Base-by-base conservation (phyloP, 495 filamentous ascomycete genomes). In the Xanthoparmelia taractica region DNA sequence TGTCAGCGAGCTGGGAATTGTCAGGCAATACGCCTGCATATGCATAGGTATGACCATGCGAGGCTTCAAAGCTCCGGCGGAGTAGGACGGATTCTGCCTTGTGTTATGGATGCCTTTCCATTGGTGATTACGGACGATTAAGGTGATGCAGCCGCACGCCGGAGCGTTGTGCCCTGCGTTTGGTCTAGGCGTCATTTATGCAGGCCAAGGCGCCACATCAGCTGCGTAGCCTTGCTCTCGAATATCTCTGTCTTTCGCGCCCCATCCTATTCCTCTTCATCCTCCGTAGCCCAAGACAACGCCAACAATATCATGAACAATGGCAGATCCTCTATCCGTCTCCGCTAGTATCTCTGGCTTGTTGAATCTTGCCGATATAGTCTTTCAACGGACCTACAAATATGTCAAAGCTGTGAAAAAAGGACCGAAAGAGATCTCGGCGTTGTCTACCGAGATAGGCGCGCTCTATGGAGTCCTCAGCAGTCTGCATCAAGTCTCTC, bases 321-420 rank as follows among this genome's bases (percentile, higher is more conserved):
- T 73, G 72, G 64, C 68, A 25, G 74, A 78, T 41, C 68, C 66
- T 10, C 29, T 77, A 6, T 72, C 73, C 13, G 58, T 77, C 25
- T 43, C 74, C 20, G 67, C 65, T 10, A 70, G 71, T 57, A 70
- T 77, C 40, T 68, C 69, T 25, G 74, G 73, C 8, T 58, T 77
- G 0, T 57, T 77, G 27, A 63, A 57, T 2, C 58, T 77, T 17
- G 72, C 68, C 15, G 71, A 78, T 33, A 48, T 66, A 1, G 65
- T 77, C 6, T 69, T 74, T 36, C 33, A 50, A 12, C 55, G 66
- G 11, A 61, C 68, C 1, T 72, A 31, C 60, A 70, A 64, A 57
- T 77, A 72, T 54, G 63, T 67, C 18, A 68, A 68, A 25, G 66
- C 65, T 31, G 71, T 64, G 2, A 71, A 73, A 34, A 48, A 73